Evolutionary conservation across 345 rosid genomes (phyloP), one percentile per base, ranked within the genome.

Genomic region (Bruguiera parviflora): DNA sequence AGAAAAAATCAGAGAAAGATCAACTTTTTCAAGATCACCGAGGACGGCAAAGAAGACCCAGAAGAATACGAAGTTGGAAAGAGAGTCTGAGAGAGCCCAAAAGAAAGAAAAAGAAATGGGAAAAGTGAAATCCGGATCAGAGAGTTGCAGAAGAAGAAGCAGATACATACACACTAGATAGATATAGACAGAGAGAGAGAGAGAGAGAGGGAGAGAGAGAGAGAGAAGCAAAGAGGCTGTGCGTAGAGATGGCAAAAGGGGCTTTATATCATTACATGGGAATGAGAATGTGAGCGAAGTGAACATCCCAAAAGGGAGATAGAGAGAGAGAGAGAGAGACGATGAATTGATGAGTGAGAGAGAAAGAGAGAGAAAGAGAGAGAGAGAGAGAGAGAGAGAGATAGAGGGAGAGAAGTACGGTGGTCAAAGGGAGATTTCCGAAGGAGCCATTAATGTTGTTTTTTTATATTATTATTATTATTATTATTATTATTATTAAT

Each of bases 91-190:
- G 15, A 29, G 24, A 25, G 22, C 9, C 31, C n/a, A 27, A 31
- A 5, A 16, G 11, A n/a, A 0, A 21, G 3, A 16, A 16, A n/a
- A 16, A 28, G 7, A 46, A 8, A 5, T 8, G 20, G 21, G 32
- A 33, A 56, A 32, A 39, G 31, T 8, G 39, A 24, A 20, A 69
- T 60, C 72, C 29, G 65, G 60, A 60, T 58, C 72, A 27, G 72
- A 33, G 39, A 67, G 59, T 56, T 22, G 19, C 6, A 24, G 28
- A 28, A 28, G 31, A 20, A 8, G 37, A 7, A 33, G 37, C 37
- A 33, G 37, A 33, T 33, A 31, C 32, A 3, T 31, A 31, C 5
- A 13, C 10, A 21, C n/a, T n/a, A n/a, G n/a, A 13, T 53, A 27
- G 28, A 58, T n/a, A 16, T 5, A 25, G n/a, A n/a, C n/a, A n/a